These are phyloP conservation scores for Xylaria hypoxylon DNA, from an alignment of 2,329 filamentous ascomycete species.

Conservation along the genomic window DNA sequence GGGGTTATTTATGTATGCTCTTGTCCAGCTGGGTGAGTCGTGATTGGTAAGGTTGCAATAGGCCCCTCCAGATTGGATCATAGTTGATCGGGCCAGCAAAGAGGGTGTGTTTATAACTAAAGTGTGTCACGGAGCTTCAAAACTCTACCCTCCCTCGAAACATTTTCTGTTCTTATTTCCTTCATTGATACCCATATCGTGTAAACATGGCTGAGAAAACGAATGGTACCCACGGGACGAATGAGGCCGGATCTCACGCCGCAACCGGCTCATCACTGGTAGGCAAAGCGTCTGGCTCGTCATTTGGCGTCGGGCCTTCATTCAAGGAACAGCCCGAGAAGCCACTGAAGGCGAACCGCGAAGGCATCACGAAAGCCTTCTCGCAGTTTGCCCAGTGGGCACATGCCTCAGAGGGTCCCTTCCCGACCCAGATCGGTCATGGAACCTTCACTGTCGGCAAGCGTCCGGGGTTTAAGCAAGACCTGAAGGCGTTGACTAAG, in stretches of 20 bases:
- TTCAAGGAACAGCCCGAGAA: constrained; percentile 41
- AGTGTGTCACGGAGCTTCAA: not conserved
- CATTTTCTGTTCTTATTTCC: constrained; percentile 16
- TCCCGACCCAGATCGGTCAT: constrained; percentile 72
- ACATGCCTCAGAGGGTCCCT: constrained; percentile 67
- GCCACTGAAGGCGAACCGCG: constrained; percentile 47
- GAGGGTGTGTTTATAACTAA: constrained; percentile 31
- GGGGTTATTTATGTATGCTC: constrained; percentile 12
- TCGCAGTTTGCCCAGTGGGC: constrained; percentile 52
- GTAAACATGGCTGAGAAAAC: constrained; percentile 39
- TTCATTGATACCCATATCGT: constrained; percentile 33
- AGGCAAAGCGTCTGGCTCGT: constrained; percentile 31
- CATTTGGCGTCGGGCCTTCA: constrained; percentile 36
- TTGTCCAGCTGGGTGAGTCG: constrained; percentile 11
- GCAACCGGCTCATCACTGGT: constrained; percentile 34
- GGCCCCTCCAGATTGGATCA: constrained; percentile 18
- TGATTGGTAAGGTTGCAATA: constrained; percentile 31
- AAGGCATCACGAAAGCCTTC: constrained; percentile 53
- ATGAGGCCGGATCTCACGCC: constrained; percentile 29
- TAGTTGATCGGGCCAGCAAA: constrained; percentile 13
- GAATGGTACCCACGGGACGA: constrained; percentile 32
- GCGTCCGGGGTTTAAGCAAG: constrained; percentile 64
- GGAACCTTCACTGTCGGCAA: constrained; percentile 67
- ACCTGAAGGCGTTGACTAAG: constrained; percentile 67
- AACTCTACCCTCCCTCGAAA: not conserved